phyloP scores from a whole-genome alignment of 805 yeast genomes.

The Candida boleticola region DNA sequence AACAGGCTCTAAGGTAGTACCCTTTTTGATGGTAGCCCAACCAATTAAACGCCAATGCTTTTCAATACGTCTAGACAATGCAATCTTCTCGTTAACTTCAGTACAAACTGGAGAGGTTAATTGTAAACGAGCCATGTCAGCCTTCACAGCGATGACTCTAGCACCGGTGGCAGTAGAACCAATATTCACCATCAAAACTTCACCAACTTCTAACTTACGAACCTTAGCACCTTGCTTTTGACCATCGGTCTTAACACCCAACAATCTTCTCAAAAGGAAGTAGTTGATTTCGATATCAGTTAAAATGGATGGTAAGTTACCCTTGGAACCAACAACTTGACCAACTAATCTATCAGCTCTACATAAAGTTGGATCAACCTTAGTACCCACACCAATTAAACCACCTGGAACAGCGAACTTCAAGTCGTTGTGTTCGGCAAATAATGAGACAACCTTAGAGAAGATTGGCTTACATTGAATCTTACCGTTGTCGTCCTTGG shows the following conservation, averaged over 20 bases:
- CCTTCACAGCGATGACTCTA: constrained; percentile 94
- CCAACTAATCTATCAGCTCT: constrained; percentile 99
- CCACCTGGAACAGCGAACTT: constrained; percentile 99
- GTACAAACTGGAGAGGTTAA: constrained; percentile 99
- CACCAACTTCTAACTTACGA: constrained; percentile 88
- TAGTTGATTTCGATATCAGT: constrained; percentile 97
- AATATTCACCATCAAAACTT: constrained; percentile 97
- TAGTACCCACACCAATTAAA: constrained; percentile 98
- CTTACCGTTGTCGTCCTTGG: constrained; percentile 83
- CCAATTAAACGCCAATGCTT: constrained; percentile 99
- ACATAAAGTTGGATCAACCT: constrained; percentile 97
- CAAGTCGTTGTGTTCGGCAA: constrained; percentile 96
- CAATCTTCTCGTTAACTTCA: constrained; percentile 96
- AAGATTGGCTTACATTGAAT: constrained; percentile 95
- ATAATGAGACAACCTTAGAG: constrained; percentile 88
- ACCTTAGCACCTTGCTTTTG: constrained; percentile 93
- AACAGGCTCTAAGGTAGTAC: constrained; percentile 82
- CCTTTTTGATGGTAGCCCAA: constrained; percentile 98
- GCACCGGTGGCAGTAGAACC: constrained; percentile 99
- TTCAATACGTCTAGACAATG: constrained; percentile 97
- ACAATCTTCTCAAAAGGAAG: constrained; percentile 90
- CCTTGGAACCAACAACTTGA: constrained; percentile 97
- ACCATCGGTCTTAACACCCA: constrained; percentile 98
- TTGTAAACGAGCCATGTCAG: constrained; percentile 98
- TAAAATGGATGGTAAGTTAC: constrained; percentile 92